phyloP scores from a whole-genome alignment of 192 early-diverging fungal genomes.

The Kickxella alabastrina region DNA sequence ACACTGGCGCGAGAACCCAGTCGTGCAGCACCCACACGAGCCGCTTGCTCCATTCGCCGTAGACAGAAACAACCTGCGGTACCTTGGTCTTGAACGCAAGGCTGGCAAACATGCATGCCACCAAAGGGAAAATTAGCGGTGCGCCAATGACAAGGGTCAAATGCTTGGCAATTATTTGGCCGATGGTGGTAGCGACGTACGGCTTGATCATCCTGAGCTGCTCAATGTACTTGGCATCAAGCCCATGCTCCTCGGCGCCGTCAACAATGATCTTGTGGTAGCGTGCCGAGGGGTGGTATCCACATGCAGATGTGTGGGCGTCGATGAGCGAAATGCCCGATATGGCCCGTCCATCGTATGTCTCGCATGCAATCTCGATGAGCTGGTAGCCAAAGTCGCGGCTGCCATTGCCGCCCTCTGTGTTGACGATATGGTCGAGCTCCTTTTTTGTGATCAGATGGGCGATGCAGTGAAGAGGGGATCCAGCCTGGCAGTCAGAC shows the following conservation, averaged over 20 bases:
- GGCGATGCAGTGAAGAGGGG: conserved; percentile 40
- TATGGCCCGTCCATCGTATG: conserved; percentile 21
- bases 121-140: conserved; percentile 18
- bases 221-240: conserved; percentile 31
- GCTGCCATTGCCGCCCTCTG: conserved; percentile 45
- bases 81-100: conserved; percentile 24
- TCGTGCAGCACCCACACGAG: conserved; percentile 33
- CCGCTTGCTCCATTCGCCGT: conserved; percentile 15
- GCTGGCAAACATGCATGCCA: conserved; percentile 6
- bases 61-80: conserved; percentile 15
- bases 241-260: conserved; percentile 35
- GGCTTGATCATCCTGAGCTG: conserved; percentile 21
- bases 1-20: conserved; percentile 24
- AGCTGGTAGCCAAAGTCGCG: conserved; percentile 44
- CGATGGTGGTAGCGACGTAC: conserved; percentile 16
- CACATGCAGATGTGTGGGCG: background rate
- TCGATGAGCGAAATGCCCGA: conserved; percentile 28
- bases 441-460: conserved; percentile 38
- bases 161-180: conserved; percentile 33
- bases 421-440: conserved; percentile 41
- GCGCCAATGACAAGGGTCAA: conserved; percentile 8
- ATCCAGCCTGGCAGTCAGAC: conserved; percentile 16
- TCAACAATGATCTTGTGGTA: conserved; percentile 36
- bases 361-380: conserved; percentile 24
- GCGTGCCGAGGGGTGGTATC: conserved; percentile 35